Conservation (phyloP, 2,329 filamentous ascomycete species). For the Neopestalotiopsis sp. region DNA sequence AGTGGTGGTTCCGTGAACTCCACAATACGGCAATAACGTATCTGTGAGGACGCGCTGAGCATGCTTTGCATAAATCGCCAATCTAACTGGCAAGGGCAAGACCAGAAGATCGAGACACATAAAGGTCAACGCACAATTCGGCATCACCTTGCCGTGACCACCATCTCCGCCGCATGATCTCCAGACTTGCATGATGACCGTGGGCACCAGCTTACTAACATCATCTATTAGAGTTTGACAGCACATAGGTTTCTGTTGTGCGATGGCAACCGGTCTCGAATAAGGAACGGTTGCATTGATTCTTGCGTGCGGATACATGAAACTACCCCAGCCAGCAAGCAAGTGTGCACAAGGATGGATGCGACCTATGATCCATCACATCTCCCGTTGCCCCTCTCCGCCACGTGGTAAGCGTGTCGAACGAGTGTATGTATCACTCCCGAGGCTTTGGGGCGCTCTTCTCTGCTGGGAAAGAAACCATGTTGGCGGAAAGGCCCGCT, state of each 20-base stretch:
- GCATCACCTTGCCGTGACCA: slow-evolving; percentile 1
- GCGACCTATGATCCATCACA: slow-evolving; percentile 17
- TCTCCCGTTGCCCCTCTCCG: slow-evolving; percentile 6
- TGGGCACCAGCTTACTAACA: neutral
- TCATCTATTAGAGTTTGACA: slow-evolving; percentile 9
- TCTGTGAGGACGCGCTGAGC: too few species aligned
- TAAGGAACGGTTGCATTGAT: slow-evolving; percentile 7
- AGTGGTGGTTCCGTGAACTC: too few species aligned
- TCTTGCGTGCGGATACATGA: slow-evolving; percentile 4
- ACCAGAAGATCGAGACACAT: too few species aligned
- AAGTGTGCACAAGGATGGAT: slow-evolving; percentile 3
- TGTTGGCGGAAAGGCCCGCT: slow-evolving; percentile 10
- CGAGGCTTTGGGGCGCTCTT: slow-evolving; percentile 2
- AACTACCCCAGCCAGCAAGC: slow-evolving; percentile 1
- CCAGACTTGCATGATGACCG: slow-evolving; percentile 3
- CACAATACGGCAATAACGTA: too few species aligned
- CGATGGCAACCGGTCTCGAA: neutral
- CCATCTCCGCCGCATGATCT: neutral
- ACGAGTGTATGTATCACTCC: neutral
- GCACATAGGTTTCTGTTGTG: neutral
- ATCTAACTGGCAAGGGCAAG: too few species aligned
- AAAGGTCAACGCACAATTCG: neutral
- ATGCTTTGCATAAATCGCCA: too few species aligned
- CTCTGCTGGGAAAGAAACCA: slow-evolving; percentile 6
- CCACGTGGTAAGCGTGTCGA: slow-evolving; percentile 15